Evolutionary conservation across 306 rosid genomes (phyloP).

Genomic region (Malus orientalis): DNA sequence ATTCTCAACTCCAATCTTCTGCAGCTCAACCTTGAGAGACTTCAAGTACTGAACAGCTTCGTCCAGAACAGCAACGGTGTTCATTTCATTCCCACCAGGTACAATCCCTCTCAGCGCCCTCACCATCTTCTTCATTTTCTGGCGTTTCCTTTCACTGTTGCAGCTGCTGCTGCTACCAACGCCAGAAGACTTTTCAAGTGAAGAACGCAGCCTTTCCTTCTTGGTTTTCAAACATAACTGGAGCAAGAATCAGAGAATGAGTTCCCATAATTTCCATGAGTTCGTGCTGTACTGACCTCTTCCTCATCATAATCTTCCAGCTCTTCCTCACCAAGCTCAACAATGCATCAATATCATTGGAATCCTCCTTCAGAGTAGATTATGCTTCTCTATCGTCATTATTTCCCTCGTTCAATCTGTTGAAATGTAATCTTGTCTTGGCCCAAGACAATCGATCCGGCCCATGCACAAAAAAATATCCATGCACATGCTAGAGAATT

Average conservation of each 20-base stretch:
- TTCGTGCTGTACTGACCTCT: constrained; percentile 88
- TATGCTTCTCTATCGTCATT: constrained; percentile 43
- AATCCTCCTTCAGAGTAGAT: constrained; percentile 62
- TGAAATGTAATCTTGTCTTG: no score
- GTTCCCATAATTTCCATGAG: constrained; percentile 43
- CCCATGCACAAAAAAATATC: no score
- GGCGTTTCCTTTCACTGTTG: constrained; percentile 43
- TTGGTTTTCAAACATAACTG: constrained; percentile 47
- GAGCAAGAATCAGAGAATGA: constrained; percentile 57
- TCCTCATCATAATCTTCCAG: constrained; percentile 63
- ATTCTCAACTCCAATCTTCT: constrained; percentile 53
- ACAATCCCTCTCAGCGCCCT: constrained; percentile 61
- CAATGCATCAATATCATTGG: constrained; percentile 74
- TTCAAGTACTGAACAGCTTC: constrained; percentile 89
- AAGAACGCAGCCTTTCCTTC: constrained; percentile 39
- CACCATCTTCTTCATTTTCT: constrained; percentile 79
- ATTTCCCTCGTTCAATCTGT: constrained; percentile 13
- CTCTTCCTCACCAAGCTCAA: constrained; percentile 77
- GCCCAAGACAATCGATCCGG: no score
- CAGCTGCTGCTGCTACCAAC: constrained; percentile 25
- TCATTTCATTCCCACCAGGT: constrained; percentile 80
- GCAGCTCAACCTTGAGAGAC: constrained; percentile 85
- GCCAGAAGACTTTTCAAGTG: constrained; percentile 31
- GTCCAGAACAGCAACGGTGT: constrained; percentile 56
- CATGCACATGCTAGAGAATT: no score